A percentile compares a stretch with the other conserved stretches of the same genome.
Evolutionary conservation across 2,329 filamentous ascomycete species (phyloP).

Genomic region (Colletotrichum sp.): DNA sequence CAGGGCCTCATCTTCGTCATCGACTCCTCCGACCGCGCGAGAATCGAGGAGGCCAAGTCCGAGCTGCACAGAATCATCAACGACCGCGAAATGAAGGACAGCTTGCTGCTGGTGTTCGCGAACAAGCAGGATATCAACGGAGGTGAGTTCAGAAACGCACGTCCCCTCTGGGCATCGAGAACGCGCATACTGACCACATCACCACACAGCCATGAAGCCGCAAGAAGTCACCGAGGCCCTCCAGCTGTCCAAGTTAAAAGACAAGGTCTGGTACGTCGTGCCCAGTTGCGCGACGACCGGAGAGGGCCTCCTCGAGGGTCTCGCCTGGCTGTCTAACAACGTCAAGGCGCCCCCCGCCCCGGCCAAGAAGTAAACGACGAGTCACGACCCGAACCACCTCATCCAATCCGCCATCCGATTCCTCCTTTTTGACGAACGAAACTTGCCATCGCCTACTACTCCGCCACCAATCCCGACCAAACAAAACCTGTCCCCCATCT

Average conservation of each 20-base stretch:
- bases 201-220: slow-evolving; percentile 72
- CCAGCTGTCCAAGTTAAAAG: slow-evolving; percentile 77
- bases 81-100: slow-evolving; percentile 97
- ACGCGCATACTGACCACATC: not conserved
- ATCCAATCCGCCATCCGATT: not conserved
- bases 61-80: slow-evolving; percentile 98
- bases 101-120: slow-evolving; percentile 91
- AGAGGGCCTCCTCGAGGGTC: slow-evolving; percentile 80
- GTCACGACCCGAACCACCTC: not conserved
- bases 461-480: not conserved
- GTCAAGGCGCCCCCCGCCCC: slow-evolving; percentile 70
- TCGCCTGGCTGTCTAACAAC: slow-evolving; percentile 85
- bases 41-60: slow-evolving; percentile 91
- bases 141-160: slow-evolving; percentile 50
- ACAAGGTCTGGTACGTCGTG: slow-evolving; percentile 86
- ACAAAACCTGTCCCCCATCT: not conserved
- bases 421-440: not conserved
- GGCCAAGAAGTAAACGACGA: slow-evolving; percentile 54
- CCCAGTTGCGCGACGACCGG: slow-evolving; percentile 83
- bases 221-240: slow-evolving; percentile 81
- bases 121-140: slow-evolving; percentile 97
- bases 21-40: slow-evolving; percentile 88
- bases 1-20: slow-evolving; percentile 99
- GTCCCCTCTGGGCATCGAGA: not conserved
- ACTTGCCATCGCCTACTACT: not conserved